A percentile compares a stretch with the other conserved stretches of the same genome.
Evolutionary conservation across 139 green algal genomes (phyloP).

Genomic region (Haematococcus sp.): DNA sequence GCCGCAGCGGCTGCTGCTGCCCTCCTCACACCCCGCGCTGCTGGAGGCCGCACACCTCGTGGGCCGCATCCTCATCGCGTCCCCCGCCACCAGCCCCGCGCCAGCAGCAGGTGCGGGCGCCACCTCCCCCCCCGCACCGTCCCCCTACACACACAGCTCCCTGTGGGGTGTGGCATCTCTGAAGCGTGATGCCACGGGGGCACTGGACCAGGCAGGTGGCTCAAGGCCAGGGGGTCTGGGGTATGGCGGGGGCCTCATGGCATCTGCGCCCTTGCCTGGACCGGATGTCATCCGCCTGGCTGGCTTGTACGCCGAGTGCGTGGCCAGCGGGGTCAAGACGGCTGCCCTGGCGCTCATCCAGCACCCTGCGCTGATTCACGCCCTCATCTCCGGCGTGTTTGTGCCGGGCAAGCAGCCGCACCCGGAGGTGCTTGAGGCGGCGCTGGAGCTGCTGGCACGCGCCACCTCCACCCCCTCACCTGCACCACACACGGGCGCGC

Average conservation of each 20-base stretch:
- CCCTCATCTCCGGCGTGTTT: slow-evolving; percentile 21
- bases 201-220: no score
- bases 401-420: slow-evolving; percentile 1
- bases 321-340: neutral
- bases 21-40: neutral
- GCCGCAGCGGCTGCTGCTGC: slow-evolving; percentile 17
- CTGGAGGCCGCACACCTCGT: slow-evolving; percentile 8
- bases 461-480: neutral
- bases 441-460: slow-evolving; percentile 7
- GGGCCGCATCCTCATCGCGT: neutral
- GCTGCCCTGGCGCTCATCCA: slow-evolving; percentile 2
- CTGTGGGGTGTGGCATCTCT: no score
- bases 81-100: neutral
- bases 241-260: no score
- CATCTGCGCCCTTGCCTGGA: neutral
- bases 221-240: no score
- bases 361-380: slow-evolving; percentile 15
- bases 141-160: no score
- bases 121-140: no score
- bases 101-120: no score
- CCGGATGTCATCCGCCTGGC: slow-evolving; percentile 1
- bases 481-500: no score
- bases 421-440: neutral
- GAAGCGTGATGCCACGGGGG: no score
- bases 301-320: slow-evolving; percentile 3